Percentiles rank a stretch among this genome's conserved stretches.
Evolutionary conservation across 2,329 filamentous ascomycete genomes (phyloP).

Genomic region (Exophiala sp.): DNA sequence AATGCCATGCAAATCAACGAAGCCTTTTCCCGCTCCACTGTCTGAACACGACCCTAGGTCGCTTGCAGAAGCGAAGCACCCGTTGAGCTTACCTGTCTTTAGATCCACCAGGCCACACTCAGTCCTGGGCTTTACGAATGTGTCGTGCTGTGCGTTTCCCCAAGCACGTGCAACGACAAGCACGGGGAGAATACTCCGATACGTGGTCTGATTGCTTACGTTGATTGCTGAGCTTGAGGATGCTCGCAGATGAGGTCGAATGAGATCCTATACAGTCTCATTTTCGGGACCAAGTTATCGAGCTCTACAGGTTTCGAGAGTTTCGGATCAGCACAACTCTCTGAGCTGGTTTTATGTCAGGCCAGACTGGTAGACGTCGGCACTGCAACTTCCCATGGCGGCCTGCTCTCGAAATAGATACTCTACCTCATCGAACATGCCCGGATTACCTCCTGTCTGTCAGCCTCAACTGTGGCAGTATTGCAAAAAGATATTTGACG

Average conservation of each 20-base stretch:
- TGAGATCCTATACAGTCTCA: not conserved
- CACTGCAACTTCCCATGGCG: constrained; percentile 15
- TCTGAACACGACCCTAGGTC: not conserved
- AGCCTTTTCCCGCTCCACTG: not conserved
- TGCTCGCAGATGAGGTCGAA: not conserved
- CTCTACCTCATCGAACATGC: not conserved
- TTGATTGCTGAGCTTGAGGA: not conserved
- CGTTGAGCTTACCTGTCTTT: not conserved
- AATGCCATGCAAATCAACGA: not conserved
- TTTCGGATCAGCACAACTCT: not conserved
- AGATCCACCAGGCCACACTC: not conserved
- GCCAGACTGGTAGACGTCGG: not conserved
- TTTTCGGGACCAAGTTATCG: not conserved
- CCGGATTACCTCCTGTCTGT: not conserved
- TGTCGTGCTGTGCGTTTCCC: not conserved
- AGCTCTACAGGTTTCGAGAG: not conserved
- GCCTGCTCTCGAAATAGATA: constrained; percentile 11
- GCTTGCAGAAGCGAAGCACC: not conserved
- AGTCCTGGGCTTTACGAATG: not conserved
- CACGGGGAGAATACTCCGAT: not conserved
- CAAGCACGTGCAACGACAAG: not conserved
- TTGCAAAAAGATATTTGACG: constrained; percentile 5
- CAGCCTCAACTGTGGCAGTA: not conserved
- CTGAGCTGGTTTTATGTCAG: not conserved
- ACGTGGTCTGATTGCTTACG: not conserved